phyloP scores from a whole-genome alignment of 805 yeast species.

The Candida stauntonica region DNA sequence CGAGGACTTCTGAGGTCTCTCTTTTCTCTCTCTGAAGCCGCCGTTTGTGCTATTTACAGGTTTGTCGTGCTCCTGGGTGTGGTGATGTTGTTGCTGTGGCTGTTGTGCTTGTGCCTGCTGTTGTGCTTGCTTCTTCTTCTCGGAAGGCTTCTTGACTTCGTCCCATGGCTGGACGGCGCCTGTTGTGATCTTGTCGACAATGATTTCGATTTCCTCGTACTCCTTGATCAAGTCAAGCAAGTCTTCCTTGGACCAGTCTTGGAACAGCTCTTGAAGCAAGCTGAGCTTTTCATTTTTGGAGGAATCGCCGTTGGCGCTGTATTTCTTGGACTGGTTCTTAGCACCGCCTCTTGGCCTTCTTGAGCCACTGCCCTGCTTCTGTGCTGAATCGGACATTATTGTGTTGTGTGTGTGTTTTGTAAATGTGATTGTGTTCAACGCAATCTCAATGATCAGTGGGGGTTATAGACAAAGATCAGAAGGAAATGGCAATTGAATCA shows the following conservation, averaged over 20 bases:
- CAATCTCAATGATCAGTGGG: no score
- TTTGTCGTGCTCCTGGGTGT: constrained; percentile 18
- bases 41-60: constrained; percentile 18
- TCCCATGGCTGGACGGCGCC: constrained; percentile 94
- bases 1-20: constrained; percentile 15
- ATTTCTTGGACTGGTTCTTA: constrained; percentile 45
- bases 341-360: constrained; percentile 31
- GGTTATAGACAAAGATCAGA: no score
- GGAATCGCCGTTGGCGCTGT: constrained; percentile 24
- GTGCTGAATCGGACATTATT: constrained; percentile 17
- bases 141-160: constrained; percentile 68
- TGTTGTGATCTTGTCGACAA: constrained; percentile 83
- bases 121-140: constrained; percentile 54
- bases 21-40: constrained; percentile 15
- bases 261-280: constrained; percentile 79
- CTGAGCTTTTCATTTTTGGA: constrained; percentile 33
- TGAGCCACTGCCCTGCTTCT: constrained; percentile 12
- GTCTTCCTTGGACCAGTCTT: constrained; percentile 91
- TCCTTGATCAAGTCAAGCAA: constrained; percentile 72
- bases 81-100: constrained; percentile 26
- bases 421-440: no score
- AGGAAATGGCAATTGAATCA: no score
- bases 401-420: constrained; percentile 1
- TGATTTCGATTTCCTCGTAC: constrained; percentile 69
- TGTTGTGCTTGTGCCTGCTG: no score